Evolutionary conservation across 805 yeast genomes (phyloP), one percentile per base, ranked within the genome.

Genomic region (Spathaspora passalidarum): DNA sequence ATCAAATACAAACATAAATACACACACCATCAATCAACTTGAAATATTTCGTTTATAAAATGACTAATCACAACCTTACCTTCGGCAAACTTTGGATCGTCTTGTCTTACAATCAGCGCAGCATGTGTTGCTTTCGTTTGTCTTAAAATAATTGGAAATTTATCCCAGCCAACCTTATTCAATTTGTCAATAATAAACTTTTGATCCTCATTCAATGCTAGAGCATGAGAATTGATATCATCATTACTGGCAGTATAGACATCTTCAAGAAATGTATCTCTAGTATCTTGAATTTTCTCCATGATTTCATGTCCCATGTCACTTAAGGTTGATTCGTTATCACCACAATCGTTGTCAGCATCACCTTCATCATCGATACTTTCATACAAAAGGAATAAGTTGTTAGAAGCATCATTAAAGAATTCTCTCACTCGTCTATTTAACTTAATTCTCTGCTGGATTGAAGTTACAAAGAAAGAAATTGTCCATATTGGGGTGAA

Each of bases 111-210:
- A 48, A 88, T 86, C 1, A 88, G 83, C 1, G 94, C 95, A 1
- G 95, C 88, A 57, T 88, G 96, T 1, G 95, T 78, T 38, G 82
- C 78, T 41, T 73, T 73, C 5, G 92, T 82, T 23, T 76, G 68
- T 32, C 83, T 74, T 47, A 88, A 84, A 48, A 83, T 75, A 21
- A 88, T 74, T 0, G 94, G 91, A 53, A 64, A 84, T 59, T 87
- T 88, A 37, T 68, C 61, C 96, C 96, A 89, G 1, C 66, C 56
- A 4, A 87, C 60, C 3, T 62, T 53, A 61, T 88, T 88, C 59
- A 88, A 72, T 47, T 59, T 59, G 43, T 75, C 72, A 25, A 86
- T 73, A 36, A 86, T 85, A 11, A 60, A 66, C 43, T 64, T 55
- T 57, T 87, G 91, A 25, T 58, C 50, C 8, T 56, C 49, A 5